These are phyloP conservation scores for Tolypocladium cylindrosporum DNA, from an alignment of 2,329 filamentous ascomycete species.

Conservation along the genomic window DNA sequence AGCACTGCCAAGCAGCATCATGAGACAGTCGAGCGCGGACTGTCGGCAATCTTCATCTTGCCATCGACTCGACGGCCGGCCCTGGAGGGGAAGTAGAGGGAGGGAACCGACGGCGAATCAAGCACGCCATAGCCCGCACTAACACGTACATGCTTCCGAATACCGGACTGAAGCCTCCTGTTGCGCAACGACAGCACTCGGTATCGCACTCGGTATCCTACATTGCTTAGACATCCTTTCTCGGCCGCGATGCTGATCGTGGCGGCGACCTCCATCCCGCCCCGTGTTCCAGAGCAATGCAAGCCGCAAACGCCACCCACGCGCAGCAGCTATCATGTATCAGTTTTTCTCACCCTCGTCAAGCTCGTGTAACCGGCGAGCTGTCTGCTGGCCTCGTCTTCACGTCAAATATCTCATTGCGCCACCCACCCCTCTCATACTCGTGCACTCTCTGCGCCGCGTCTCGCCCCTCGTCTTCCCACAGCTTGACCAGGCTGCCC, in stretches of 20 bases:
- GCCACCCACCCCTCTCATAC: constrained; percentile 63
- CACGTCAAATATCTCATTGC: constrained; percentile 70
- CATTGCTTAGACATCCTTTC: neutral
- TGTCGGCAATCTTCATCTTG: neutral
- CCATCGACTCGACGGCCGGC: neutral
- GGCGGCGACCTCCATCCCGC: neutral
- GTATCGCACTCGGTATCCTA: neutral
- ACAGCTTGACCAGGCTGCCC: constrained; percentile 80
- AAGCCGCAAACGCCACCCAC: neutral
- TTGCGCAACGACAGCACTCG: neutral
- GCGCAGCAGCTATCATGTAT: neutral
- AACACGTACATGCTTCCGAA: neutral
- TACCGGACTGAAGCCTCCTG: neutral
- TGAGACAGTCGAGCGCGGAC: neutral
- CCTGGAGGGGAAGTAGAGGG: neutral
- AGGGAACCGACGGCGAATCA: neutral
- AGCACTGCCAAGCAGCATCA: neutral
- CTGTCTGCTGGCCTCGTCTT: constrained; percentile 17
- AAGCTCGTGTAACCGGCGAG: neutral
- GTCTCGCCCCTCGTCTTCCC: constrained; percentile 66
- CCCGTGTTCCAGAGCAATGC: neutral
- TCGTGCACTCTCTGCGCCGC: constrained; percentile 69
- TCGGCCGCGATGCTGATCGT: neutral
- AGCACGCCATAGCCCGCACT: neutral
- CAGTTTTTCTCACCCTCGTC: neutral